Conservation (phyloP, 352 stramenopile species). For the Phytophthora fragariae region DNA sequence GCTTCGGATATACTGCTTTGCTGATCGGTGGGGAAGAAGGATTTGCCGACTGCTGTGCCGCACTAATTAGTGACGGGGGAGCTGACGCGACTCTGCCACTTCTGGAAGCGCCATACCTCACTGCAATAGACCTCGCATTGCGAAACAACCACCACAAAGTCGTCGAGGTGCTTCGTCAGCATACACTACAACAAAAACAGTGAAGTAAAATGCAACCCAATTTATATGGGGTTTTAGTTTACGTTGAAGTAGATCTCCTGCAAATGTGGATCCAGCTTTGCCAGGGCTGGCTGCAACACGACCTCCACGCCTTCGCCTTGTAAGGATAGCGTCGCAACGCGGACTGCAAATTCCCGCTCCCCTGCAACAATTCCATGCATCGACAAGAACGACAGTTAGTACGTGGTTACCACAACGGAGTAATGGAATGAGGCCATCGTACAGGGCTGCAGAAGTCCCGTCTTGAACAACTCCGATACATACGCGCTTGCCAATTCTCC, state of each 20-base stretch:
- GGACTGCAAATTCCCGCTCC: conserved; percentile 44
- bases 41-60: conserved; percentile 21
- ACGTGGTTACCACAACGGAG: background rate
- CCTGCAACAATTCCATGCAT: conserved; percentile 15
- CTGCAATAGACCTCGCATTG: conserved; percentile 30
- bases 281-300: conserved; percentile 28
- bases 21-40: conserved; percentile 39
- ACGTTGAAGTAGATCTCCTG: conserved; percentile 43
- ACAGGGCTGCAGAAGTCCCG: conserved; percentile 51
- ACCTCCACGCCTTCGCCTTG: conserved; percentile 27
- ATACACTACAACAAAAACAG: background rate
- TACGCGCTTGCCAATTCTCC: conserved; percentile 33
- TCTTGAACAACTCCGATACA: conserved; percentile 38
- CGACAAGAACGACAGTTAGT: conserved; percentile 12
- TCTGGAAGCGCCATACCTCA: conserved; percentile 8
- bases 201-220: background rate
- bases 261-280: conserved; percentile 44
- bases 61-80: conserved; percentile 9
- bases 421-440: conserved; percentile 2
- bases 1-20: conserved; percentile 34
- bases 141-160: conserved; percentile 29
- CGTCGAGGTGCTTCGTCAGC: conserved; percentile 21
- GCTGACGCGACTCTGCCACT: conserved; percentile 25
- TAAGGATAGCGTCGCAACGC: conserved; percentile 44
- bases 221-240: conserved; percentile 6